Evolutionary conservation across 495 filamentous ascomycete genomes (phyloP).

Genomic region (Amorphotheca resinae): DNA sequence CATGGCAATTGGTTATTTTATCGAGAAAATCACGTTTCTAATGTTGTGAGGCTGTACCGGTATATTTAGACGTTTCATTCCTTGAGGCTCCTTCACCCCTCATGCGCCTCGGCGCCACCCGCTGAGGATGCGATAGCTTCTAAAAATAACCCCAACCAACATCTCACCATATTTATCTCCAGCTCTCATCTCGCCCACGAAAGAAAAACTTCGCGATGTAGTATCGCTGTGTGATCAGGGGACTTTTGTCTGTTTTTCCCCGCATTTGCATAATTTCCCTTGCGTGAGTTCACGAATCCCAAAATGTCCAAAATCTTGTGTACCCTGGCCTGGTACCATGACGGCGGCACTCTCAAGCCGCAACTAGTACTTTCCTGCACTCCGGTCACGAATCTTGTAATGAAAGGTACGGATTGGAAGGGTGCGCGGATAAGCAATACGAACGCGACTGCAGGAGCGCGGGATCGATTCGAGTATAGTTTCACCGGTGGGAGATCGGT

Average conservation of each 20-base stretch:
- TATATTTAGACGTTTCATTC: no score
- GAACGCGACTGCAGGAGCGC: not conserved
- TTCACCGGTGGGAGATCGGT: not conserved
- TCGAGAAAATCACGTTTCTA: no score
- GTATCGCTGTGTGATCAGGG: no score
- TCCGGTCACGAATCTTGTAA: not conserved
- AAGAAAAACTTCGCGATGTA: not conserved
- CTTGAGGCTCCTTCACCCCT: not conserved
- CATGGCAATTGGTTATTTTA: no score
- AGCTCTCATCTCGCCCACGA: no score
- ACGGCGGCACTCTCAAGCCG: not conserved
- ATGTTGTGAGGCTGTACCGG: no score
- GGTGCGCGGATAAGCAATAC: not conserved
- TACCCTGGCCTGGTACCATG: not conserved
- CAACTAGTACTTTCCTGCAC: not conserved
- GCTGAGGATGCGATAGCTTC: not conserved
- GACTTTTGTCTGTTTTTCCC: not conserved
- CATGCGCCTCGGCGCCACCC: not conserved
- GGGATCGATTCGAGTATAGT: slow-evolving; percentile 1
- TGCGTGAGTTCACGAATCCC: no score
- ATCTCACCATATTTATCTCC: not conserved
- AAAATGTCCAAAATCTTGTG: not conserved
- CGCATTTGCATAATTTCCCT: not conserved
- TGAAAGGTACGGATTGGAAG: not conserved
- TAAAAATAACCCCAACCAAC: not conserved